Evolutionary conservation across 768 basidiomycete genomes (phyloP), one percentile per base, ranked within the genome.

Genomic region (Termitomyces eurrhizus): DNA sequence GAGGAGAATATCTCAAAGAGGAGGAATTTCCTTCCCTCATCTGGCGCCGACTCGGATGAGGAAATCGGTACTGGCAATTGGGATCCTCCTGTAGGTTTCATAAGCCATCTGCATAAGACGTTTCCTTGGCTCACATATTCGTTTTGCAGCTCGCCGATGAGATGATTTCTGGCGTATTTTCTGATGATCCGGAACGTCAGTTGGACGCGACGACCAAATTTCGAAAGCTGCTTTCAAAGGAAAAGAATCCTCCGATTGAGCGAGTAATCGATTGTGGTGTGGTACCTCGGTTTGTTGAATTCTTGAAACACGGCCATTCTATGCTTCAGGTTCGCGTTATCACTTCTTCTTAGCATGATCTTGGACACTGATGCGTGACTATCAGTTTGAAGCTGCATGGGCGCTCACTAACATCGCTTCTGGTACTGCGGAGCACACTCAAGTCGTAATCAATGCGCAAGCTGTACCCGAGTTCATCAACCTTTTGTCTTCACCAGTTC

Each of bases 211-310:
- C 97, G 18, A 98, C 93, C 71, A 96, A 92, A 77, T 98, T 98
- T 83, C 89, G 97, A 69, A 99, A 98, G 78, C 83, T 99, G 44
- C 85, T 99, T 64, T 98, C 95, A 66, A 99, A 99, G 79, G 97
- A 99, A 80, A 96, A 95, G 81, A 99, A 98, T 73, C 97, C 97
- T 51, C 97, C 96, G 21, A 99, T 99, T 72, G 97, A 99, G 74
- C 87, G 89, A 73, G 97, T 99, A 66, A 98, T 96, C 73, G 93
- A 95, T 68, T 97, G 95, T 74, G 92, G 93, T 59, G 97, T 99
- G 45, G 93, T 99, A 42, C 91, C 93, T 62, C 92, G 96, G 61
- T 98, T 99, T 67, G 97, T 99, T 49, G 88, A 97, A 74, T 98
- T 99, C 76, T 78, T 99, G 65, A 82, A 84, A 66, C 82, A 76